Base-by-base conservation (phyloP, 192 early-diverging fungal species). In the Backusella macrospora region DNA sequence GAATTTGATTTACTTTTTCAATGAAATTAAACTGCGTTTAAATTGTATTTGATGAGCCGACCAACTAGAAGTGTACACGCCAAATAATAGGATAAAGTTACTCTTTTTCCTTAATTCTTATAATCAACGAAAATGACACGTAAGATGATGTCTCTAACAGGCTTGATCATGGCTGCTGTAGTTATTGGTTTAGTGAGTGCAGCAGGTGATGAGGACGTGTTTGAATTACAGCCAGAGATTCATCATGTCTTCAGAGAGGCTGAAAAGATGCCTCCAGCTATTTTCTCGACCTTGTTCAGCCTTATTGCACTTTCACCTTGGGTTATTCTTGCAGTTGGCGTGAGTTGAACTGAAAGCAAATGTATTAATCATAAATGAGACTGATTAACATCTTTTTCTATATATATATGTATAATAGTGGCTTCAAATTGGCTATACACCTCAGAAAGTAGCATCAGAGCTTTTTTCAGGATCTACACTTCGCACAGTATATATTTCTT, bases 241-340 rank as follows among this genome's bases (percentile, higher is more conserved):
- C 71, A 83, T 68, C 86, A 87, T 45, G 77, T 81, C 34, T 87
- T 87, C 75, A 80, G 86, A 42, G 52, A 80, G 67, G 80, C 77
- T 48, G 80, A 83, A 43, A 85, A 80, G 45, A 71, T 86, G 80
- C 84, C 84, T 63, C 70, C 82, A 45, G 63, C 48, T n/a, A 73
- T 71, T 46, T 74, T 87, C 46, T 85, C 83, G 3, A 70, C 76
- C 13, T 21, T 79, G 4, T 83, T 83, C 66, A 73, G 80, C 5
- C 26, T 83, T 26, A 37, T 85, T 6, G 75, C 79, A 37, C 77
- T 87, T 42, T 39, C 82, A 8, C 86, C 86, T 23, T 83, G 84
- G 71, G 62, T 80, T 13, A 72, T 76, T 16, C 74, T 87, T 55
- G 26, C 81, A 49, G 34, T 69, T 62, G 71, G 81, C 7, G 86